Conservation (phyloP, 2,329 filamentous ascomycete species). For the Fusarium anguioides region DNA sequence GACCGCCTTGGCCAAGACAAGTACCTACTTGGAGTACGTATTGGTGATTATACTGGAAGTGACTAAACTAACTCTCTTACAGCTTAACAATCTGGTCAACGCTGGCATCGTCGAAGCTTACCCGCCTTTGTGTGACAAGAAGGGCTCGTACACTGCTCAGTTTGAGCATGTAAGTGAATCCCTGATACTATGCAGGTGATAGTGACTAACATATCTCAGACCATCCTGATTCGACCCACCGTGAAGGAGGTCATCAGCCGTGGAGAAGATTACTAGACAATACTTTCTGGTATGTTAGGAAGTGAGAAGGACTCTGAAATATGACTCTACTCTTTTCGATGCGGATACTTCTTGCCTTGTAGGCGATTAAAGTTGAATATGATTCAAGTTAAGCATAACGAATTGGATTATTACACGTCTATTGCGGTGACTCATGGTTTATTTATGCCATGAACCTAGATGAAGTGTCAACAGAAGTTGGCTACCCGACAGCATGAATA, state of each 20-base stretch:
- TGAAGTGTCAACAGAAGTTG: background rate
- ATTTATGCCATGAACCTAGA: background rate
- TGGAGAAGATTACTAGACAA: constrained; percentile 80
- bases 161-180: constrained; percentile 84
- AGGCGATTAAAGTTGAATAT: constrained; percentile 1
- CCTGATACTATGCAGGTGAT: background rate
- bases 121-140: constrained; percentile 88
- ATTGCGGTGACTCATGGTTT: background rate
- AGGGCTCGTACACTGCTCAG: constrained; percentile 94
- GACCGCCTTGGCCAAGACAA: constrained; percentile 95
- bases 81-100: constrained; percentile 88
- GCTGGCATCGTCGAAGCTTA: constrained; percentile 90
- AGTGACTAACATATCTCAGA: constrained; percentile 58
- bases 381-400: constrained; percentile 3
- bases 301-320: constrained; percentile 46
- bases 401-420: background rate
- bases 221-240: constrained; percentile 79
- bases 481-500: background rate
- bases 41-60: background rate
- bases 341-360: constrained; percentile 13
- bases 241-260: constrained; percentile 90
- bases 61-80: constrained; percentile 10
- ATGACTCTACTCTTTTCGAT: constrained; percentile 42
- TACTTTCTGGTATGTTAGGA: background rate
- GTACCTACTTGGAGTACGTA: constrained; percentile 84